Evolutionary conservation across 495 filamentous ascomycete species (phyloP).

Genomic region (Penicillium parvum): DNA sequence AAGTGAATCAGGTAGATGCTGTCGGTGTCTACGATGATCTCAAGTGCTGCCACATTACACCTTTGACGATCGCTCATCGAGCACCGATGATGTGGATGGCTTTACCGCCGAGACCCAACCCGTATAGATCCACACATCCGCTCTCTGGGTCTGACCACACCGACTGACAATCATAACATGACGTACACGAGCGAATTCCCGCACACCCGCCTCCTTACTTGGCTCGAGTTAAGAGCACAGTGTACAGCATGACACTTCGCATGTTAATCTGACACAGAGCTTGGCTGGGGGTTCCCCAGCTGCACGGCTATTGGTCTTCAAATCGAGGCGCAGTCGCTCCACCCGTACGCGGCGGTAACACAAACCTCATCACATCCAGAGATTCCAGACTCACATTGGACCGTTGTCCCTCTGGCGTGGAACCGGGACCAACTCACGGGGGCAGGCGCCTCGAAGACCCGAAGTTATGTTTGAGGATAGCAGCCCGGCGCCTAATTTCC

Average conservation of each 20-base stretch:
- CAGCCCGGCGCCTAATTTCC: slow-evolving; percentile 8
- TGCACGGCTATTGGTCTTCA: not conserved
- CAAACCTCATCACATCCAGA: not conserved
- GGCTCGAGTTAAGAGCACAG: not conserved
- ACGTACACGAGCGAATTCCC: not conserved
- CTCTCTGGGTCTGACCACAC: too few relatives aligned
- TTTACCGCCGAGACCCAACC: not conserved
- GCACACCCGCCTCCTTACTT: not conserved
- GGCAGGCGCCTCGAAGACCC: not conserved
- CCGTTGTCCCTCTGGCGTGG: not conserved
- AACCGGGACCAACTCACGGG: not conserved
- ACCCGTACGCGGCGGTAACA: not conserved
- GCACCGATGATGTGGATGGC: not conserved
- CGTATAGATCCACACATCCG: too few relatives aligned
- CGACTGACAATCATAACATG: not conserved
- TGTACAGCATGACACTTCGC: not conserved
- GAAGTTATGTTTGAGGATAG: slow-evolving; percentile 1
- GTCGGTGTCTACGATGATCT: too few relatives aligned
- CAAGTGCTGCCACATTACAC: too few relatives aligned
- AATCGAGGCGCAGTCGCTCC: slow-evolving; percentile 4
- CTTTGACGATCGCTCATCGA: too few relatives aligned
- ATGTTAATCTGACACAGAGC: not conserved
- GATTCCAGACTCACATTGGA: not conserved
- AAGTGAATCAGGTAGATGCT: too few relatives aligned
- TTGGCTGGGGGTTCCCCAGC: not conserved